A percentile compares a stretch with the other conserved stretches of the same genome.
phyloP scores from a whole-genome alignment of 495 filamentous ascomycete species.

The Podospora comata region DNA sequence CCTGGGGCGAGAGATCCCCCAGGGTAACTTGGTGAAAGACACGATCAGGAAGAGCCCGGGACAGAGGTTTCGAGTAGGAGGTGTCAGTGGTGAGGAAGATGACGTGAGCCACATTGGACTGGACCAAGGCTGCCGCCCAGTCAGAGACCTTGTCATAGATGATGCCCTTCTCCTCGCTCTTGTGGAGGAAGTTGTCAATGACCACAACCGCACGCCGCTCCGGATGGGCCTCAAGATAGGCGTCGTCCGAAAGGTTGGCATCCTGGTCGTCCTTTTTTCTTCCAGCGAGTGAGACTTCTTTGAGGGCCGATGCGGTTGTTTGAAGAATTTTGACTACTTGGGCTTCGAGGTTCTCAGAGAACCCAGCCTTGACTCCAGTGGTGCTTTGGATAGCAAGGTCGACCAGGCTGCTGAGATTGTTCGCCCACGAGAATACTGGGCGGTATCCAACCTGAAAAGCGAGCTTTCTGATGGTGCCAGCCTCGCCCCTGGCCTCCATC shows the following conservation, averaged over 20 bases:
- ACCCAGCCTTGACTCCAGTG: slow-evolving; percentile 90
- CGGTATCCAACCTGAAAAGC: slow-evolving; percentile 86
- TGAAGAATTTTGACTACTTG: slow-evolving; percentile 91
- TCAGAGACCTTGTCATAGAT: slow-evolving; percentile 89
- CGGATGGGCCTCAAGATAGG: slow-evolving; percentile 88
- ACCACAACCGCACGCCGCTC: slow-evolving; percentile 82
- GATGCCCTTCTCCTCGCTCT: slow-evolving; percentile 63
- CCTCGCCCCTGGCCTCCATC: slow-evolving; percentile 86
- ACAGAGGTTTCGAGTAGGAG: slow-evolving; percentile 81
- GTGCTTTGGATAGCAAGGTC: slow-evolving; percentile 92
- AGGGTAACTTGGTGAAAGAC: slow-evolving; percentile 83
- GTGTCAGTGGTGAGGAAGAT: slow-evolving; percentile 94
- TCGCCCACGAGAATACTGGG: slow-evolving; percentile 94
- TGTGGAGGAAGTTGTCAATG: slow-evolving; percentile 92
- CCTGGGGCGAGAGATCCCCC: slow-evolving; percentile 78
- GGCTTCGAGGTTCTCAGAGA: slow-evolving; percentile 88
- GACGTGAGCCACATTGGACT: slow-evolving; percentile 89
- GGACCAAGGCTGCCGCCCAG: slow-evolving; percentile 85
- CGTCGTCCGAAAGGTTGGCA: slow-evolving; percentile 69
- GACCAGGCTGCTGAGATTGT: slow-evolving; percentile 84
- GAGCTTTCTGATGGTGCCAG: slow-evolving; percentile 76
- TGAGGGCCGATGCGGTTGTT: slow-evolving; percentile 77
- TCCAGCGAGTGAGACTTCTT: slow-evolving; percentile 64
- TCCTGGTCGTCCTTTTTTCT: slow-evolving; percentile 72
- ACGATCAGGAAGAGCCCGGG: slow-evolving; percentile 83